Base-by-base conservation (phyloP, 164 flowering plant species). In the Chloranthus sessilifolius region DNA sequence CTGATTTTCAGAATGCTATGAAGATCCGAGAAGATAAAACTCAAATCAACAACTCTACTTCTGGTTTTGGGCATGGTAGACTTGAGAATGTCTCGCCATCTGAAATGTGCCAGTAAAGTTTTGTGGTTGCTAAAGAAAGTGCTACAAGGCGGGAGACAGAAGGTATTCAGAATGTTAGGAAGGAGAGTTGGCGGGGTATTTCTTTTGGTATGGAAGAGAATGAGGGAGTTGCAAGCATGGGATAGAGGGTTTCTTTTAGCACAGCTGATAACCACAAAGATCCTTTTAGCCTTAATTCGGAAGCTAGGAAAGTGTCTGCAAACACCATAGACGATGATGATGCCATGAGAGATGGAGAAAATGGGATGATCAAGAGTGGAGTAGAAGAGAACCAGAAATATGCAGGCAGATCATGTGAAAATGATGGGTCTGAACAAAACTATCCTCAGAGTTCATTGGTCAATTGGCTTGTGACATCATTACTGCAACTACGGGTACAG, bases 121-220 rank as follows among this genome's bases (percentile, higher is more conserved):
- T n/a, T n/a, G n/a, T n/a, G n/a, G n/a, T n/a, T n/a, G n/a, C n/a
- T n/a, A n/a, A n/a, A 58, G 97, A 80, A 55, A 89, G 92, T 67
- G 97, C 96, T 10, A 94, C 89, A 56, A 75, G 89, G 63, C 75
- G 99, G 59, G 99, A 94, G 59, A 94, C 99, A 20, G 99, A 94
- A 74, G 90, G 99, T 7, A 21, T 94, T 85, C 62, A 71, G 99
- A 62, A 63, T 89, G 39, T 41, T 94, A 59, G 97, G 86, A 15
- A 67, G 77, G 75, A 34, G 77, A 63, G 67, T 59, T 62, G 64
- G 56, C 55, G 83, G 84, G 81, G 95, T 16, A 82, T 92, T 53
- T 69, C 80, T 50, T 81, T 78, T 38, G 87, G 84, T 19, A 41
- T 78, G 62, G 98, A 87, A 52, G 95, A 83, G 35, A 58, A 50